Conservation (phyloP, 441 rosid species). For the Euphorbia schlechtendalii region DNA sequence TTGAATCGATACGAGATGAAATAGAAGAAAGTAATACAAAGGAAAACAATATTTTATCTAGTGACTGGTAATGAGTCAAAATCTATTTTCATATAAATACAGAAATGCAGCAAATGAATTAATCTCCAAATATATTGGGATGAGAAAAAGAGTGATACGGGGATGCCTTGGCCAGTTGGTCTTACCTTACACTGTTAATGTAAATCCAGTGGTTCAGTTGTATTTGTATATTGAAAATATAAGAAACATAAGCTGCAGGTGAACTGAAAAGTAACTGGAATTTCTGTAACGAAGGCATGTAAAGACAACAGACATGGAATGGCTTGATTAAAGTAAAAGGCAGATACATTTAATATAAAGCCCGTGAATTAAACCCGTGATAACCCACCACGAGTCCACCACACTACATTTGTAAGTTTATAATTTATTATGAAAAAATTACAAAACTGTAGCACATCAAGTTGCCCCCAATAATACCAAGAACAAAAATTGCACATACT, state of each 20-base stretch:
- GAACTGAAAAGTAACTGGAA: not conserved
- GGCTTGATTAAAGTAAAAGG: not conserved
- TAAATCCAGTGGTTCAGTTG: no score
- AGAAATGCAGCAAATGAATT: not conserved
- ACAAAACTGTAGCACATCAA: no score
- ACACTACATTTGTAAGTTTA: no score
- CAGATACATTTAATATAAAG: not conserved
- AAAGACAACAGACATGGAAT: not conserved
- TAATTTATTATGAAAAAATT: no score
- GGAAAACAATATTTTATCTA: not conserved
- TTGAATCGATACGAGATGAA: not conserved
- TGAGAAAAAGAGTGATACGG: not conserved
- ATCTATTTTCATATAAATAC: not conserved
- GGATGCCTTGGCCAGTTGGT: no score
- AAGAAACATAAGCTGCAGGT: not conserved
- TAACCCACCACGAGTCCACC: not conserved
- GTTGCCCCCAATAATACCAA: no score
- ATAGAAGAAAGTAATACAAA: not conserved
- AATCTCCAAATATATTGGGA: not conserved
- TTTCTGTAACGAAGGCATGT: not conserved
- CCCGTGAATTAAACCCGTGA: slow-evolving; percentile 18
- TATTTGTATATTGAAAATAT: not conserved
- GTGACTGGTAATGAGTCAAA: not conserved
- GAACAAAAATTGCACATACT: no score
- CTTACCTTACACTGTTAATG: not conserved